A percentile compares a stretch with the other conserved stretches of the same genome.
Conservation (phyloP, 192 early-diverging fungal genomes). For the Fimicolochytrium jonesii region DNA sequence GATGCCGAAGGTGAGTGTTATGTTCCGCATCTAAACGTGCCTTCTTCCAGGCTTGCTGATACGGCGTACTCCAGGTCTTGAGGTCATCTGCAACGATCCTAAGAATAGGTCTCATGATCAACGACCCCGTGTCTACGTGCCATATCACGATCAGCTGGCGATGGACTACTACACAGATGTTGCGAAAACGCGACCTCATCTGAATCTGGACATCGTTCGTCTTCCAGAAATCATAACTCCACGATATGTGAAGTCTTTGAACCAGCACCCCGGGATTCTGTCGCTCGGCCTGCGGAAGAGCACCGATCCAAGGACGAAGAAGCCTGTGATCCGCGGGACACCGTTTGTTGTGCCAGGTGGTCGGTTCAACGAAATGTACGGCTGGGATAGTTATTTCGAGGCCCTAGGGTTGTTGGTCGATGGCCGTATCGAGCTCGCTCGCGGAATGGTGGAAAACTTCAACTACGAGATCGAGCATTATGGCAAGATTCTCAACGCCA, state of each 20-base stretch:
- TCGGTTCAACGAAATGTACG: conserved; percentile 99
- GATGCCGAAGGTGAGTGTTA: conserved; percentile 50
- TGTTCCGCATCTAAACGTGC: no score
- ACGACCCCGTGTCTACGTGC: conserved; percentile 88
- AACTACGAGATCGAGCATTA: conserved; percentile 96
- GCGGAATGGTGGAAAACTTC: conserved; percentile 98
- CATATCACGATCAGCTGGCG: conserved; percentile 70
- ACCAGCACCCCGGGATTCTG: conserved; percentile 85
- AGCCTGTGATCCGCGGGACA: conserved; percentile 45
- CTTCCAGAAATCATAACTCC: conserved; percentile 86
- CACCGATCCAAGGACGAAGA: conserved; percentile 17
- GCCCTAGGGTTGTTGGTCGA: conserved; percentile 83
- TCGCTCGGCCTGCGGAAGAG: conserved; percentile 63
- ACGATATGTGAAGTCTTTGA: conserved; percentile 86
- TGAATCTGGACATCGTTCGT: conserved; percentile 72
- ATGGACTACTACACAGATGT: conserved; percentile 78
- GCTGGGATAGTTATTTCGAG: conserved; percentile 96
- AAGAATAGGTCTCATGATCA: conserved; percentile 80
- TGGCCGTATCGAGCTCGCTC: conserved; percentile 77
- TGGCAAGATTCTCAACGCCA: conserved; percentile 98
- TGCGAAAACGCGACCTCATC: conserved; percentile 55
- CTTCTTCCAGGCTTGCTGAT: no score
- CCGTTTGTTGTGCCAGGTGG: conserved; percentile 98
- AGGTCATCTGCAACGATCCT: conserved; percentile 86
- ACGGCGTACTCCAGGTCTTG: no score